Percentiles rank a stretch among this genome's conserved stretches.
Evolutionary conservation across 345 rosid genomes (phyloP).

Genomic region (Carallia brachiata): DNA sequence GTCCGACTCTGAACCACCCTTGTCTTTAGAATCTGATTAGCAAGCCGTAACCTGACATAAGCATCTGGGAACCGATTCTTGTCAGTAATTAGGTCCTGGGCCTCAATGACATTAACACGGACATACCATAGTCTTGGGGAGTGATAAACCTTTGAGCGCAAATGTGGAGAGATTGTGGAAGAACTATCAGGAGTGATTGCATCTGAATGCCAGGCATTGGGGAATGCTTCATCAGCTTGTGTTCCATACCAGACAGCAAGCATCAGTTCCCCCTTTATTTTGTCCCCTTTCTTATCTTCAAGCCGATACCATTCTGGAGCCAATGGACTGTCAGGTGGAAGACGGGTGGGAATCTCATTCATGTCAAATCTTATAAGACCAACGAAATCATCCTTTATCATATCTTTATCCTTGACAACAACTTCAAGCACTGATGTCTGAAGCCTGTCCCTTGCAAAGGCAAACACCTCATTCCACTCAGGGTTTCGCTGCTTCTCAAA

Average conservation of each 20-base stretch:
- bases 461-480: constrained; percentile 34
- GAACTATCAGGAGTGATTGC: constrained; percentile 25
- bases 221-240: constrained; percentile 35
- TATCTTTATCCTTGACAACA: constrained; percentile 29
- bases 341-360: constrained; percentile 30
- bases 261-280: constrained; percentile 27
- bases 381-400: constrained; percentile 28
- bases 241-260: constrained; percentile 36
- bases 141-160: constrained; percentile 32
- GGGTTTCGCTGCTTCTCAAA: constrained; percentile 28
- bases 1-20: constrained; percentile 22
- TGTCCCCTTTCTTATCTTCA: constrained; percentile 33
- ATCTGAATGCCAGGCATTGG: constrained; percentile 36
- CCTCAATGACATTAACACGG: constrained; percentile 32
- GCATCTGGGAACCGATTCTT: constrained; percentile 25
- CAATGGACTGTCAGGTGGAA: constrained; percentile 35
- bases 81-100: constrained; percentile 27
- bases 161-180: constrained; percentile 7
- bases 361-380: constrained; percentile 29
- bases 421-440: constrained; percentile 32
- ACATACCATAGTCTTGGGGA: constrained; percentile 34
- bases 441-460: constrained; percentile 31
- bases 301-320: constrained; percentile 36
- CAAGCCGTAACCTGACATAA: constrained; percentile 28
- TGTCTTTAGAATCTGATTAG: constrained; percentile 28